Percentiles rank a stretch among this genome's conserved stretches.
phyloP scores from a whole-genome alignment of 2,329 filamentous ascomycete species.

The Xylaria multiplex region DNA sequence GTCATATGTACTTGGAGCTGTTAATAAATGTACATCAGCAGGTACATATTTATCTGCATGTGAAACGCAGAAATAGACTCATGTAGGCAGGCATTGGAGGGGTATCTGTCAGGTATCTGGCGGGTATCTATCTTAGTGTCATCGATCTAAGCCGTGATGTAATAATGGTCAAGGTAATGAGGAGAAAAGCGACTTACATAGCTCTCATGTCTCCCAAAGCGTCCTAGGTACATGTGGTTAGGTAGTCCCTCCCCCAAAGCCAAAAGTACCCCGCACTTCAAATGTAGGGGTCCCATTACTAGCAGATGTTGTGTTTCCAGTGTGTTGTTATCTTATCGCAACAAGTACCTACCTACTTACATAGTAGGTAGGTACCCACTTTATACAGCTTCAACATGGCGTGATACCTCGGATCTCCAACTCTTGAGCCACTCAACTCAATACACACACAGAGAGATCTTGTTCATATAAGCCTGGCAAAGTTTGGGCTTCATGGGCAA shows the following conservation, averaged over 20 bases:
- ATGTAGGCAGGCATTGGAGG: background rate
- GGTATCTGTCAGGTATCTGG: no score
- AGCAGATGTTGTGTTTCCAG: constrained; percentile 1
- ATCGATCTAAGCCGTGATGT: background rate
- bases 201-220: no score
- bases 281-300: background rate
- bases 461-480: background rate
- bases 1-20: background rate
- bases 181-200: background rate
- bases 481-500: background rate
- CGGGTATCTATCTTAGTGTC: background rate
- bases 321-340: constrained; percentile 24
- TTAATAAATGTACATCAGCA: background rate
- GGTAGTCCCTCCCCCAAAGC: background rate
- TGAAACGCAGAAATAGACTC: background rate
- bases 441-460: background rate
- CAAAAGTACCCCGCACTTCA: constrained; percentile 29
- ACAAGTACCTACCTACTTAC: background rate
- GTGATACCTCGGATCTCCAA: no score
- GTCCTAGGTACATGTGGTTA: background rate
- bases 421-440: no score
- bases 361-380: no score
- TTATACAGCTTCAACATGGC: no score
- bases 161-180: background rate
- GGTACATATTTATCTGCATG: background rate